Conservation (phyloP, 345 rosid genomes). For the Acer yangbiense region DNA sequence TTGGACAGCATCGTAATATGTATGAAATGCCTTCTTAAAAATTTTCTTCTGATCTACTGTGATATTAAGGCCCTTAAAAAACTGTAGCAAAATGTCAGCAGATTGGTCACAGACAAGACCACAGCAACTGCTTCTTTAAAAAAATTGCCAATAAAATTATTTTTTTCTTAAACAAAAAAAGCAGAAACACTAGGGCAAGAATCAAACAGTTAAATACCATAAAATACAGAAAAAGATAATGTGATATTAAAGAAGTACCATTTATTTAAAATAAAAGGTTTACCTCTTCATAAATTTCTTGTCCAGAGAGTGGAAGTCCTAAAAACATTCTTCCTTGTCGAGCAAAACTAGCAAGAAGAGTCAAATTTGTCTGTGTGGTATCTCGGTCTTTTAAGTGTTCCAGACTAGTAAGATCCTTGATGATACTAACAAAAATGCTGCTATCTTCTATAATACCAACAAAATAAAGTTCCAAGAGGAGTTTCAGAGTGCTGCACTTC, state of each 20-base stretch:
- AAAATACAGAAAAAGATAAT: background rate
- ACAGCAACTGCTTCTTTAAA: no score
- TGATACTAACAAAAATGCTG: constrained; percentile 24
- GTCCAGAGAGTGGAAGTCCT: constrained; percentile 91
- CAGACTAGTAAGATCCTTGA: constrained; percentile 79
- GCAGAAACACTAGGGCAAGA: background rate
- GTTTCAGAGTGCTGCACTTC: no score
- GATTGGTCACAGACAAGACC: no score
- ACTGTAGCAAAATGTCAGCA: no score
- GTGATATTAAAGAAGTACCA: background rate
- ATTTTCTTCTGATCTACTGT: no score
- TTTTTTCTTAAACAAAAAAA: no score
- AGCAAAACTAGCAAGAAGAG: constrained; percentile 96
- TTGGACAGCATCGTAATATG: no score
- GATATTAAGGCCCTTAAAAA: no score
- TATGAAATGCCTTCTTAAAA: no score
- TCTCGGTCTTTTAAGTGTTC: constrained; percentile 92
- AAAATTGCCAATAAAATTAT: no score
- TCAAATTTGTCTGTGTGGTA: constrained; percentile 85
- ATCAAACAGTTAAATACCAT: constrained; percentile 4
- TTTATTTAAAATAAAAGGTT: constrained; percentile 1
- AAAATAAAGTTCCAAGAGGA: no score
- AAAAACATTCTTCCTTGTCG: constrained; percentile 93
- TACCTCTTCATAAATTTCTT: constrained; percentile 86
- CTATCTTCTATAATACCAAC: no score